These are phyloP conservation scores for Dothideomycetes sp. DNA, from an alignment of 2,329 filamentous ascomycete species.

Conservation along the genomic window DNA sequence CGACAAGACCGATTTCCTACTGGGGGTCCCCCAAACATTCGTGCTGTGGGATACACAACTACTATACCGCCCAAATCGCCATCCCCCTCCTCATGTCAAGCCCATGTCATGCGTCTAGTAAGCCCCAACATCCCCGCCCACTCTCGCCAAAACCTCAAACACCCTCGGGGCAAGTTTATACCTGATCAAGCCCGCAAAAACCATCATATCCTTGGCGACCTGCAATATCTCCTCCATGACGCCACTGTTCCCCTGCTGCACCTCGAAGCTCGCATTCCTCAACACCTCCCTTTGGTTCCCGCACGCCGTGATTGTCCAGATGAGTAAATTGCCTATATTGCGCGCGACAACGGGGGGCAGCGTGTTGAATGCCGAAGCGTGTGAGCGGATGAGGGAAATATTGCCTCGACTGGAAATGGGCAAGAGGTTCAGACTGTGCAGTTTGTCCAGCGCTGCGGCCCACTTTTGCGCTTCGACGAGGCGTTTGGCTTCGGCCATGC, in stretches of 20 bases:
- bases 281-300: constrained; percentile 65
- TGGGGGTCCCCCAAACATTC: no score
- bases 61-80: no score
- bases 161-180: constrained; percentile 81
- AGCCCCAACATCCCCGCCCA: constrained; percentile 19
- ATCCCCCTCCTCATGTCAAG: no score
- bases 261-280: constrained; percentile 9
- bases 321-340: constrained; percentile 80
- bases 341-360: constrained; percentile 73
- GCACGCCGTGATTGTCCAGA: constrained; percentile 88
- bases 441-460: constrained; percentile 48
- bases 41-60: no score
- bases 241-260: constrained; percentile 16
- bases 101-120: no score
- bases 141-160: constrained; percentile 78
- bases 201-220: constrained; percentile 81
- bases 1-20: no score
- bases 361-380: constrained; percentile 68
- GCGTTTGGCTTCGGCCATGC: constrained; percentile 49
- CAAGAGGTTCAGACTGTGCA: constrained; percentile 50
- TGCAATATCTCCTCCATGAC: constrained; percentile 63
- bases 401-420: constrained; percentile 67
- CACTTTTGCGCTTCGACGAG: constrained; percentile 48
- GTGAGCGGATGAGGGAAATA: constrained; percentile 65
- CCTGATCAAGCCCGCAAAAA: constrained; percentile 84